These are phyloP conservation scores for Fusarium buharicum DNA, from an alignment of 2,329 filamentous ascomycete species.

Conservation along the genomic window DNA sequence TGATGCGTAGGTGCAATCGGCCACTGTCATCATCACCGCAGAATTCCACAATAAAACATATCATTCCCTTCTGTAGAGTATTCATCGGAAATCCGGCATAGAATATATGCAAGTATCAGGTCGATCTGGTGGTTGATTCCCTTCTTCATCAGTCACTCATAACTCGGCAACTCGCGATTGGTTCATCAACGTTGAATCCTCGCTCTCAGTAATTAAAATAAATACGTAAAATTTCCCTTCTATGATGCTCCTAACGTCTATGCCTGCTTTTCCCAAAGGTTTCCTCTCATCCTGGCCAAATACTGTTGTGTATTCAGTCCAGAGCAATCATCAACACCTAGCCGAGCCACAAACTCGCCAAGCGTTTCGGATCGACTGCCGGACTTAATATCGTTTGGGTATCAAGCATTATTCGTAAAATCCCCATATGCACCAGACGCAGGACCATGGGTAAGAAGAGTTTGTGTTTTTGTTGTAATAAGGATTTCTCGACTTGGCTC, in stretches of 20 bases:
- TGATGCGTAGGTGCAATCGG: conserved; percentile 33
- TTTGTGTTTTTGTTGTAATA: conserved; percentile 36
- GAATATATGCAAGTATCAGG: neutral
- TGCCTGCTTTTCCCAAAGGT: conserved; percentile 27
- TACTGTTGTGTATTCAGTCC: neutral
- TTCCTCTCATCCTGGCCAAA: conserved; percentile 1
- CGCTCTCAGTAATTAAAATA: conserved; percentile 31
- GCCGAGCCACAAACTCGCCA: neutral
- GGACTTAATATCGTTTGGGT: conserved; percentile 33
- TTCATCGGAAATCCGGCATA: too few relatives aligned
- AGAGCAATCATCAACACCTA: conserved; percentile 8
- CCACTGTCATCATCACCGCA: conserved; percentile 27
- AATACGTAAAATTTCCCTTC: conserved; percentile 36
- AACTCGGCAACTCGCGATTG: neutral
- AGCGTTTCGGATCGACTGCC: conserved; percentile 17
- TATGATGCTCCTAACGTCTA: conserved; percentile 38
- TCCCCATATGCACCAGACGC: conserved; percentile 36
- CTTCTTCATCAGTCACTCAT: too few relatives aligned
- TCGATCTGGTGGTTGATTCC: neutral
- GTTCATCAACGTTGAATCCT: neutral
- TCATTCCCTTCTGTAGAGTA: neutral
- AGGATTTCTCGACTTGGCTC: conserved; percentile 16
- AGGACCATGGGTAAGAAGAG: conserved; percentile 31
- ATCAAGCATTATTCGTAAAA: conserved; percentile 43
- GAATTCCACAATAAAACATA: conserved; percentile 1